Evolutionary conservation across 495 filamentous ascomycete genomes (phyloP).

Genomic region (Penicillium chermesinum): DNA sequence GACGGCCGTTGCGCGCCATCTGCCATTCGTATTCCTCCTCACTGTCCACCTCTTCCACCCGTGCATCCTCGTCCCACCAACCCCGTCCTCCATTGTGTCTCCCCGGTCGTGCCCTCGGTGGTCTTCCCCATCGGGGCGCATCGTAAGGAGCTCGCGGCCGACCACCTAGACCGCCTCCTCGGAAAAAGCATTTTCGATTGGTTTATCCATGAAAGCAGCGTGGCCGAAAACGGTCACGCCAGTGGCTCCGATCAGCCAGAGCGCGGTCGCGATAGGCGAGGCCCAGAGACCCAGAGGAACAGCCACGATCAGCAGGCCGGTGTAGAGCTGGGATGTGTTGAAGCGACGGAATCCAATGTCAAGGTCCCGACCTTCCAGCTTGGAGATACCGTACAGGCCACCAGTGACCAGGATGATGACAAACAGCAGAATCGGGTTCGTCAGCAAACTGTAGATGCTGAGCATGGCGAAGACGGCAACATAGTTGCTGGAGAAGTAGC

Average conservation of each 20-base stretch:
- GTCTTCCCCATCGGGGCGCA: constrained; percentile 98
- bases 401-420: constrained; percentile 80
- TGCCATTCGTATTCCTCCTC: constrained; percentile 57
- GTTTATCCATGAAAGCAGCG: constrained; percentile 94
- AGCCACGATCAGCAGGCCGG: constrained; percentile 70
- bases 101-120: constrained; percentile 74
- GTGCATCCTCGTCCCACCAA: constrained; percentile 46
- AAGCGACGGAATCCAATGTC: constrained; percentile 75
- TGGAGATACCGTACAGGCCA: constrained; percentile 86
- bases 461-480: constrained; percentile 88
- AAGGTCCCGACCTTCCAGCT: constrained; percentile 79
- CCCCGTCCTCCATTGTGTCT: constrained; percentile 55
- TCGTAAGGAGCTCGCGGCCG: constrained; percentile 97
- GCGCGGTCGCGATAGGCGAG: constrained; percentile 69
- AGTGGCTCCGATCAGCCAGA: constrained; percentile 94
- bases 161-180: constrained; percentile 99
- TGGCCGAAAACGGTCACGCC: constrained; percentile 91
- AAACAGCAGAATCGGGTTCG: constrained; percentile 77
- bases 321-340: constrained; percentile 94
- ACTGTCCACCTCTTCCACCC: constrained; percentile 68
- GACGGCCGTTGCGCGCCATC: constrained; percentile 34
- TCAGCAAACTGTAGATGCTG: constrained; percentile 89
- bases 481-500: constrained; percentile 98
- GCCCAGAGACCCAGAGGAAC: constrained; percentile 80
- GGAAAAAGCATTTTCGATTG: constrained; percentile 99